Percentiles rank a stretch among this genome's conserved stretches.
Conservation (phyloP, 176 grass and related monocot species). For the Metroxylon sagu region DNA sequence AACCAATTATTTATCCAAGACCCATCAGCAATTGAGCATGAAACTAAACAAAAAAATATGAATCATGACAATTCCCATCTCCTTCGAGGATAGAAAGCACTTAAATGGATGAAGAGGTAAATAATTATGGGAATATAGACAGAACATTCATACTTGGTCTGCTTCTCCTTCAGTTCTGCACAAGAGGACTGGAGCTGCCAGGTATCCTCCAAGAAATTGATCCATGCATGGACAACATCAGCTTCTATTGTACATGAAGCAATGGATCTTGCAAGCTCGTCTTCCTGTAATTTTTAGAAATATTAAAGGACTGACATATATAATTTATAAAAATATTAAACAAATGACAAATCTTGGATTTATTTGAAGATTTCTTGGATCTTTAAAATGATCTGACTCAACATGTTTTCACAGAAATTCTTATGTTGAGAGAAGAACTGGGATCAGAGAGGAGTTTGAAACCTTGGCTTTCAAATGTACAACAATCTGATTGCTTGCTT, state of each 20-base stretch:
- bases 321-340: too few species aligned
- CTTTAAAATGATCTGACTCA: too few species aligned
- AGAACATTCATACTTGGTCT: slow-evolving; percentile 44
- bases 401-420: too few species aligned
- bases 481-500: slow-evolving; percentile 83
- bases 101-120: too few species aligned
- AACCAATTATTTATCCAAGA: too few species aligned
- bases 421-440: too few species aligned
- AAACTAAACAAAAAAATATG: background rate
- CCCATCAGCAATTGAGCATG: background rate
- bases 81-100: too few species aligned
- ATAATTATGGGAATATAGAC: too few species aligned
- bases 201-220: slow-evolving; percentile 92
- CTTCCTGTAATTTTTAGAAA: slow-evolving; percentile 47
- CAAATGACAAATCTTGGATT: too few species aligned
- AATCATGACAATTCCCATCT: too few species aligned
- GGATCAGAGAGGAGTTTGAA: background rate
- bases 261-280: slow-evolving; percentile 75
- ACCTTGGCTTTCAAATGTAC: slow-evolving; percentile 90
- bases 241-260: slow-evolving; percentile 81
- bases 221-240: slow-evolving; percentile 71
- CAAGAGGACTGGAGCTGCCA: slow-evolving; percentile 77
- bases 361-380: too few species aligned
- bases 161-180: slow-evolving; percentile 59
- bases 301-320: background rate